Evolutionary conservation across 495 filamentous ascomycete species (phyloP).

Genomic region (Articulospora tetracladia): DNA sequence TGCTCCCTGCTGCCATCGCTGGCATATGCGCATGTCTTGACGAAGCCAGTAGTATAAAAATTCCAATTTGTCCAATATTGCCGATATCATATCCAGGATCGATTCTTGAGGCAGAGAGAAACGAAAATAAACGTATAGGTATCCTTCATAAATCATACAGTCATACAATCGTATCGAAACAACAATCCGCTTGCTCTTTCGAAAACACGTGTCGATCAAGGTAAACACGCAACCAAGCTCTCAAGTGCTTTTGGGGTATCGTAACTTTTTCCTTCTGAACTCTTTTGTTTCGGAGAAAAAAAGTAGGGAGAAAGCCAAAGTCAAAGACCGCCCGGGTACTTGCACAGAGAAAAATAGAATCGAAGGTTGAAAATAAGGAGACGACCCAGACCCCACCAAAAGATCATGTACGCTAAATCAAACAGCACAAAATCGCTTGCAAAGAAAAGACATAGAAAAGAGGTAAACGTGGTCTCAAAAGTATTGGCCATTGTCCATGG

Average conservation of each 20-base stretch:
- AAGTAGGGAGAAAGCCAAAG: slow-evolving; percentile 17
- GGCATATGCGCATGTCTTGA: slow-evolving; percentile 20
- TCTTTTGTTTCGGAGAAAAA: slow-evolving; percentile 8
- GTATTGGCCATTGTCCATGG: slow-evolving; percentile 4
- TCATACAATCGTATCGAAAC: slow-evolving; percentile 27
- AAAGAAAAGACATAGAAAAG: slow-evolving; percentile 1
- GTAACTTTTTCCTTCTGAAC: slow-evolving; percentile 19
- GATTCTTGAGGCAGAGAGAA: neutral
- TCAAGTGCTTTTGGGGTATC: slow-evolving; percentile 22
- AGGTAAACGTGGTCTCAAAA: too few species aligned
- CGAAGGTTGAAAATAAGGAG: slow-evolving; percentile 7
- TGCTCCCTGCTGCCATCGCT: slow-evolving; percentile 19
- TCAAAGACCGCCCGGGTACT: slow-evolving; percentile 18
- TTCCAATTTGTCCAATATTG: slow-evolving; percentile 13
- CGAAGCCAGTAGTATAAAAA: neutral
- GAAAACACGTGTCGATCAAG: neutral
- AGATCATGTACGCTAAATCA: slow-evolving; percentile 18
- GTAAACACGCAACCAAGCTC: neutral
- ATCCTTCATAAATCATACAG: slow-evolving; percentile 28
- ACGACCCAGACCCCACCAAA: slow-evolving; percentile 8
- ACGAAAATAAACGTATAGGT: slow-evolving; percentile 10
- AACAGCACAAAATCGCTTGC: slow-evolving; percentile 10
- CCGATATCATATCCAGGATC: neutral
- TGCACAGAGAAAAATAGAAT: slow-evolving; percentile 17
- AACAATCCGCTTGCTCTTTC: slow-evolving; percentile 6